Base-by-base conservation (phyloP, 2,329 filamentous ascomycete genomes). In the Hortaea werneckii region DNA sequence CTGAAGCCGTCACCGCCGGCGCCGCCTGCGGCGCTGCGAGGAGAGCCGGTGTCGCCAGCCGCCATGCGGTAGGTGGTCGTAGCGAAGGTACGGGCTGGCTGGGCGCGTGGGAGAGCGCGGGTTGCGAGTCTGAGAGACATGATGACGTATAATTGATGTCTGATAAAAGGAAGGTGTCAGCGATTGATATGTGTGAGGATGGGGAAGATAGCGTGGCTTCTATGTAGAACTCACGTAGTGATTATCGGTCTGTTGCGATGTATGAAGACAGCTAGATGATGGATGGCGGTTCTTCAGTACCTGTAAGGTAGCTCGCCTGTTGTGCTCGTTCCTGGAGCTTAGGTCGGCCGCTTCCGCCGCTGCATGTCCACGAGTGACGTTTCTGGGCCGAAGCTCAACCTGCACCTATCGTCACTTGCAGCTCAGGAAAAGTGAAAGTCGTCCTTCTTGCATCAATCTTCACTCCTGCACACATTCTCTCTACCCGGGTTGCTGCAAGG, bases 1-100 rank as follows among this genome's bases (percentile, higher is more conserved):
- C 83, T 87, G 79, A 95, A 98, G 47, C 87, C 80, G 65, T 98
- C 90, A 58, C 90, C 94, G 55, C 58, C 53, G 6, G 63, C 63
- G 32, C 53, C 44, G 38, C 71, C 70, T 35, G 8, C 32, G 30
- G 63, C 65, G 10, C 67, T 54, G 51, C 71, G 62, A 12, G 67
- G 62, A 20, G 60, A 43, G 40, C 65, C 70, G 47, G 70, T 65
- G 46, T 71, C 67, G 32, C 70, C 71, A 40, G 48, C 66, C 42
- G 66, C 58, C 67, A 71, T 68, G 48, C 62, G 60, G 41, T 66
- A 63, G 43, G 67, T 58, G 37, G 66, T 63, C 48, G 64, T 59
- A 46, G 67, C 67, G 64, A 75, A 70, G 54, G 51, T 64, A 58
- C 62, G 63, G 42, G 52, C 50, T 38, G 64, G 61, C 45, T 57